These are phyloP conservation scores for Setaria viridis DNA, from an alignment of 202 grass and related monocot genomes.

Conservation along the genomic window DNA sequence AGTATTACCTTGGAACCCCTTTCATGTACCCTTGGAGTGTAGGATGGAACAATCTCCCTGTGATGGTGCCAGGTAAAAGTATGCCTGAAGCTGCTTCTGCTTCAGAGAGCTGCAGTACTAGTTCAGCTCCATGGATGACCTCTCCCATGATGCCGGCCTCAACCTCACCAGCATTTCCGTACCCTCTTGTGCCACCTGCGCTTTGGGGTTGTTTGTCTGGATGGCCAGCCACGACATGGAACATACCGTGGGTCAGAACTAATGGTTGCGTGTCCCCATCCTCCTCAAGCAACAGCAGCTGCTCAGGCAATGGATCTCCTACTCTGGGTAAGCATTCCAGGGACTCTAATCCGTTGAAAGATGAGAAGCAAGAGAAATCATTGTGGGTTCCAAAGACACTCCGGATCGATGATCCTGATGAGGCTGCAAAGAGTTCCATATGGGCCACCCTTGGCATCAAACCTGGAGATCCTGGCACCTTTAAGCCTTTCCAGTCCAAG, in stretches of 20 bases:
- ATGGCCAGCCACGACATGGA: constrained; percentile 62
- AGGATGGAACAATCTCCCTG: constrained; percentile 65
- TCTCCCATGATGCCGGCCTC: constrained; percentile 49
- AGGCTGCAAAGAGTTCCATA: constrained; percentile 97
- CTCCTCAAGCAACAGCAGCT: constrained; percentile 68
- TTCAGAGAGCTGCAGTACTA: constrained; percentile 53
- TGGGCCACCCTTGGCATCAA: constrained; percentile 97
- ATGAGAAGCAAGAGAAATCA: constrained; percentile 72
- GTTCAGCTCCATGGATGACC: constrained; percentile 57
- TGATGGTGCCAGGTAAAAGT: constrained; percentile 46
- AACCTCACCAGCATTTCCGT: constrained; percentile 60
- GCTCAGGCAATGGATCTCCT: constrained; percentile 76
- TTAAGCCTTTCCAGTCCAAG: constrained; percentile 70
- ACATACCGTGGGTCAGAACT: constrained; percentile 58
- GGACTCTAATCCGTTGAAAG: constrained; percentile 60
- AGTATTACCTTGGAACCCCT: constrained; percentile 81
- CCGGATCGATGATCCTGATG: constrained; percentile 85
- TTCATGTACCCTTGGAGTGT: constrained; percentile 78
- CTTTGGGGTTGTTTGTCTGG: constrained; percentile 74
- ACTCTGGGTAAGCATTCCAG: constrained; percentile 91
- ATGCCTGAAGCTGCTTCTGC: constrained; percentile 41
- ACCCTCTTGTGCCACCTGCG: constrained; percentile 70
- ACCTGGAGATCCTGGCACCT: constrained; percentile 68
- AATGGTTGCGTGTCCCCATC: constrained; percentile 63
- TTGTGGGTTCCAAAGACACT: constrained; percentile 96